Percentiles rank a stretch among this genome's conserved stretches.
These are phyloP conservation scores for Pseudozyma sp. DNA, from an alignment of 1,284 basidiomycete species.

Conservation along the genomic window DNA sequence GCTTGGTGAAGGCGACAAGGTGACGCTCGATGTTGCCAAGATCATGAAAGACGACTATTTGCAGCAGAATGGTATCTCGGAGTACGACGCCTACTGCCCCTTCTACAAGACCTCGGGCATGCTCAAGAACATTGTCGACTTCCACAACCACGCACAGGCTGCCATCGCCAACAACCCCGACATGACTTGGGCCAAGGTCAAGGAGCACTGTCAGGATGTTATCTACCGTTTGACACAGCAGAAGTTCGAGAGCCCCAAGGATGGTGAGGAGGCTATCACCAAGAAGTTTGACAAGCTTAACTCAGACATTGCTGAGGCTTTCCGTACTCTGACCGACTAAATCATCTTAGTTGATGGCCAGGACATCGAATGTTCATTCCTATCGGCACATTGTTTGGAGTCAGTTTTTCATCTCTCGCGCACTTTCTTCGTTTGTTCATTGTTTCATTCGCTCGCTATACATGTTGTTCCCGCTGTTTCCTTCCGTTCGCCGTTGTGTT, in stretches of 20 bases:
- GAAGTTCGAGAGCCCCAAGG: conserved; percentile 85
- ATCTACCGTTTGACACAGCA: conserved; percentile 97
- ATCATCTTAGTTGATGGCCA: not conserved
- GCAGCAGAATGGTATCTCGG: conserved; percentile 98
- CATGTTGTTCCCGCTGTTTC: not conserved
- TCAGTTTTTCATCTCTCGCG: conserved; percentile 9
- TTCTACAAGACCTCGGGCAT: conserved; percentile 84
- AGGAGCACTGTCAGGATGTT: conserved; percentile 85
- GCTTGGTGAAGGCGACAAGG: conserved; percentile 96
- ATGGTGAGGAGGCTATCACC: conserved; percentile 65
- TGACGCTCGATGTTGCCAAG: conserved; percentile 94
- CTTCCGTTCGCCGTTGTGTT: too few species aligned
- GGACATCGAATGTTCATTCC: too few species aligned
- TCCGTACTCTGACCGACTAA: conserved; percentile 65
- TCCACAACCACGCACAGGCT: conserved; percentile 88
- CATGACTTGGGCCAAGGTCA: conserved; percentile 91
- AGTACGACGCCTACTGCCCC: conserved; percentile 96
- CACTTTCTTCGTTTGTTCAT: conserved; percentile 14
- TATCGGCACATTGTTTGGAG: too few species aligned
- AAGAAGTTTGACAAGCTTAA: conserved; percentile 64
- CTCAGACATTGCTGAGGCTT: conserved; percentile 64
- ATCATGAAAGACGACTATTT: conserved; percentile 96
- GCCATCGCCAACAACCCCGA: conserved; percentile 79
- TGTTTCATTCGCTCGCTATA: conserved; percentile 9
- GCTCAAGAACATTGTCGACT: conserved; percentile 95